Evolutionary conservation across 1,284 basidiomycete genomes (phyloP), one percentile per base, ranked within the genome.

Genomic region (Nidula niveotomentosa): DNA sequence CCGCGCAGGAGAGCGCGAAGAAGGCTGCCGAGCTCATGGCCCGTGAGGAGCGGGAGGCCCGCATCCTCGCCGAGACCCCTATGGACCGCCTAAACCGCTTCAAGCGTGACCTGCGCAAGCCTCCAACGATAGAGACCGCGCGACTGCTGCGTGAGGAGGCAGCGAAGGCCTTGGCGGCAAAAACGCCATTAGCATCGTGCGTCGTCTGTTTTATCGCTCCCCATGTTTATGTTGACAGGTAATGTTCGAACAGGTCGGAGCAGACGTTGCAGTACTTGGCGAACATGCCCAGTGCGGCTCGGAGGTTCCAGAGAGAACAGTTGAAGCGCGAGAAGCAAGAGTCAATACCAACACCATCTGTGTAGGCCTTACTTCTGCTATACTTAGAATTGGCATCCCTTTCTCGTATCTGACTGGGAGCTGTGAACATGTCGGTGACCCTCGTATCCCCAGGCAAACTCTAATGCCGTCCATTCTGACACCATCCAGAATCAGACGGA

Each of bases 1-100:
- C 81, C 5, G 62, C 73, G 37, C 64, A 69, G 53, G 62, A 69
- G 54, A 61, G 62, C 36, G 60, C 63, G 37, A 46, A 53, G 53
- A 53, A 57, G 30, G 43, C 39, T 8, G 49, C 43, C 30, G 49
- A 53, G 35, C 52, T 52, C 34, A 53, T 56, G 45, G 41, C 30
- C 30, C 30, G 30, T 6, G 30, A 30, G 5, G 30, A 30, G 30
- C 30, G 30, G 5, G 30, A 30, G 30, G 30, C 30, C 30, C 30
- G 30, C 30, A 30, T 30, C 30, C 30, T 30, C 30, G 30, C 30
- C 5, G 30, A 30, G 30, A 30, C 30, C 5, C 30, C 30, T 6
- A 30, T 30, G 5, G 30, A 30, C 30, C 30, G 30, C 30, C 30
- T 30, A 30, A 55, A n/a, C 44, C 43, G 37, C 30, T 39, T n/a